Percentiles rank a stretch among this genome's conserved stretches.
Evolutionary conservation across 2,329 filamentous ascomycete species (phyloP).

Genomic region (Myotisia sp.): DNA sequence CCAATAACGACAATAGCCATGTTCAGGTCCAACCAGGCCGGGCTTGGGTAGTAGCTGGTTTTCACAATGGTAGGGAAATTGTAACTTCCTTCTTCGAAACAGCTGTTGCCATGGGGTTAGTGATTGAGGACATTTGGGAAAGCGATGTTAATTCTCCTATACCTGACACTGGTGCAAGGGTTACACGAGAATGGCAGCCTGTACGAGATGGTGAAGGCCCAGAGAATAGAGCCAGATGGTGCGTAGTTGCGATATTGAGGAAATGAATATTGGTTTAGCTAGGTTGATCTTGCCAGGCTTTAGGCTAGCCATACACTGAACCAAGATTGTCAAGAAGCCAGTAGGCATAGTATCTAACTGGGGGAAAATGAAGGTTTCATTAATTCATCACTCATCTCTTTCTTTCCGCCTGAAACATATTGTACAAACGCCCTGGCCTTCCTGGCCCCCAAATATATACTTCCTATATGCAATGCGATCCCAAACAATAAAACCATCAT

Average conservation of each 20-base stretch:
- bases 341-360: neutral
- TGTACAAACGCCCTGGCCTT: conserved; percentile 79
- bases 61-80: conserved; percentile 45
- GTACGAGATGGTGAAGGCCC: conserved; percentile 34
- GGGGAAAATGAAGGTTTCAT: conserved; percentile 2
- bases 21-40: conserved; percentile 20
- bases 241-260: conserved; percentile 37
- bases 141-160: conserved; percentile 34
- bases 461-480: conserved; percentile 65
- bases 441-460: conserved; percentile 78
- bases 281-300: conserved; percentile 3
- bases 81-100: conserved; percentile 43
- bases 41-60: conserved; percentile 40
- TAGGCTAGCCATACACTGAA: neutral
- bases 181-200: conserved; percentile 30
- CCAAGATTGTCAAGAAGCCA: too few relatives aligned
- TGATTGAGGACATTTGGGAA: conserved; percentile 41
- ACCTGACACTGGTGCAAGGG: conserved; percentile 33
- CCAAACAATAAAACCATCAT: conserved; percentile 43
- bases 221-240: conserved; percentile 43
- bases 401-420: conserved; percentile 64
- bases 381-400: conserved; percentile 10
- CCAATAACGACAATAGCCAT: neutral
- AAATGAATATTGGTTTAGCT: conserved; percentile 1
- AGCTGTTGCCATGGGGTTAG: conserved; percentile 29